A percentile compares a stretch with the other conserved stretches of the same genome.
phyloP scores from a whole-genome alignment of 179 eudicot genomes.

The Camellia oleifera region DNA sequence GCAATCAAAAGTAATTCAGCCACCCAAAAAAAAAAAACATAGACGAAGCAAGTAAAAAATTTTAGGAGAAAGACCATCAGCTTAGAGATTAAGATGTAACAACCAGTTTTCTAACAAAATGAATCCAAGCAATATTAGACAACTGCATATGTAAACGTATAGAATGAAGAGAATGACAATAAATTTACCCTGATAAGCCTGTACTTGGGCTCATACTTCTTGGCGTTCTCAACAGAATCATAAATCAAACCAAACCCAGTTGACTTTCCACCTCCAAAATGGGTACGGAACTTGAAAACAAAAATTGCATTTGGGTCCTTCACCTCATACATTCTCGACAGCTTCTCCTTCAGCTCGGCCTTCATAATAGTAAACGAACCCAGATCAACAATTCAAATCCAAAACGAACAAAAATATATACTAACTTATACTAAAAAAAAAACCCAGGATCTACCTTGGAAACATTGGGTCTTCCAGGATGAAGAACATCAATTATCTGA shows the following conservation, averaged over 20 bases:
- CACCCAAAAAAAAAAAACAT: neutral
- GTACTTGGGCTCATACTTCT: slow-evolving; percentile 61
- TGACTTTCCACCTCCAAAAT: slow-evolving; percentile 62
- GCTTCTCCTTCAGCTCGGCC: slow-evolving; percentile 57
- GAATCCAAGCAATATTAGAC: neutral
- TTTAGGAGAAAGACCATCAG: neutral
- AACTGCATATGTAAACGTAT: neutral
- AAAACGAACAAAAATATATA: neutral
- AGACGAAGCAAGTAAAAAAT: neutral
- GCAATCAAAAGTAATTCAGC: neutral
- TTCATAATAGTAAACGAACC: slow-evolving; percentile 7
- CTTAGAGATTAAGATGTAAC: neutral
- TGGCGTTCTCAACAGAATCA: too few species aligned
- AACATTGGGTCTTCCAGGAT: slow-evolving; percentile 78
- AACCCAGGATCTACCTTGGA: slow-evolving; percentile 50
- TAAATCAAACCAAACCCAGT: slow-evolving; percentile 59
- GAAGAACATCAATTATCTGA: slow-evolving; percentile 80
- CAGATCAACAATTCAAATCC: neutral
- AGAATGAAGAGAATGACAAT: neutral
- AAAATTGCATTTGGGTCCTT: slow-evolving; percentile 47
- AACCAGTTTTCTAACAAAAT: neutral
- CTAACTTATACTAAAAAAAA: neutral
- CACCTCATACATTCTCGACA: slow-evolving; percentile 49
- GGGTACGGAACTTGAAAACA: slow-evolving; percentile 61
- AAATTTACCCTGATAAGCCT: slow-evolving; percentile 51